These are phyloP conservation scores for Ophiobolus disseminans DNA, from an alignment of 2,329 filamentous ascomycete genomes.

Conservation along the genomic window DNA sequence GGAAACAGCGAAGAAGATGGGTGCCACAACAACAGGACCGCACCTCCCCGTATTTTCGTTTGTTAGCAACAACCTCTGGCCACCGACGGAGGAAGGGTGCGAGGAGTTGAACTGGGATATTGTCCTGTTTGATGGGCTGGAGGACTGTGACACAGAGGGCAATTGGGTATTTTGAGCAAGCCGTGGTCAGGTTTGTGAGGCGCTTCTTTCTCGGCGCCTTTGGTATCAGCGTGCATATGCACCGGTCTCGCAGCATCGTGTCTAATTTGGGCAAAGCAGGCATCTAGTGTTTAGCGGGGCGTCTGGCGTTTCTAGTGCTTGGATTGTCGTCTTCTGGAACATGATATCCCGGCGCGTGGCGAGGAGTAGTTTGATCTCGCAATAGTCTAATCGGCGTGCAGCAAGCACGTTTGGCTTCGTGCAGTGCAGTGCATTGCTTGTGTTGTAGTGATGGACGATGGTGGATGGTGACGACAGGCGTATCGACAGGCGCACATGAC, in stretches of 20 bases:
- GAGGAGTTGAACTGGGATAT: slow-evolving; percentile 43
- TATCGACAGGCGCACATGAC: no score
- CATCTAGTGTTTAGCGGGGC: slow-evolving; percentile 8
- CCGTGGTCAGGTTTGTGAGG: background rate
- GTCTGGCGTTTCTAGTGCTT: slow-evolving; percentile 6
- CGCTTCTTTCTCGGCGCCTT: background rate
- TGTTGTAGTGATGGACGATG: no score
- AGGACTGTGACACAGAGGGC: slow-evolving; percentile 42
- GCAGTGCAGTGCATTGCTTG: no score
- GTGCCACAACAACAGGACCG: slow-evolving; percentile 27
- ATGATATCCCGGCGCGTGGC: slow-evolving; percentile 12
- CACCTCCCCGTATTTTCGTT: slow-evolving; percentile 45
- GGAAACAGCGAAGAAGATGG: slow-evolving; percentile 36
- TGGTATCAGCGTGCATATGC: slow-evolving; percentile 9
- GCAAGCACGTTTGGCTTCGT: background rate
- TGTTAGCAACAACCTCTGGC: slow-evolving; percentile 44
- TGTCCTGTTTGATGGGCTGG: slow-evolving; percentile 44
- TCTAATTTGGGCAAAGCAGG: slow-evolving; percentile 7
- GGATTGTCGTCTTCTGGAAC: slow-evolving; percentile 11
- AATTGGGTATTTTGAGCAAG: slow-evolving; percentile 42
- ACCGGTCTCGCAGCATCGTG: slow-evolving; percentile 1
- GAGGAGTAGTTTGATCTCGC: background rate
- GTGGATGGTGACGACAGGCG: background rate
- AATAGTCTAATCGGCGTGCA: background rate
- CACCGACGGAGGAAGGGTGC: slow-evolving; percentile 19